Conservation (phyloP, 23 red algal species). For the Gracilaria domingensis region DNA sequence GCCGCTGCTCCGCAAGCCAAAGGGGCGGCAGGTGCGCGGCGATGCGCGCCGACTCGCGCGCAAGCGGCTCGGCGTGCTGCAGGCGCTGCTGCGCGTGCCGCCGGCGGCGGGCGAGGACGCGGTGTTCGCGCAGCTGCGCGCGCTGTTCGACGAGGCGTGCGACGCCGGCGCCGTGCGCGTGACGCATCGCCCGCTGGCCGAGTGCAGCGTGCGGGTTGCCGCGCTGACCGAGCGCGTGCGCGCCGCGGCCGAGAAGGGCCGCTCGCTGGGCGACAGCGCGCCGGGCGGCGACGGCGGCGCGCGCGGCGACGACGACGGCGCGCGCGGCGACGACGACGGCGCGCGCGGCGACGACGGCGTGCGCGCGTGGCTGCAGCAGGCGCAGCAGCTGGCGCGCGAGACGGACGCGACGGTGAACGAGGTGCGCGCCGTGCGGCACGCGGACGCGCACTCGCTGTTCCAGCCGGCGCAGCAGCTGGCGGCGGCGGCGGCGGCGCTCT, state of each 20-base stretch:
- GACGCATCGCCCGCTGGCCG: not conserved
- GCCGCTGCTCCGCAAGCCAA: not conserved
- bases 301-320: not conserved
- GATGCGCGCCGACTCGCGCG: not conserved
- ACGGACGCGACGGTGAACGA: not conserved
- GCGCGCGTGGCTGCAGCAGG: not conserved
- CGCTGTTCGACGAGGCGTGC: not conserved
- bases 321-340: not conserved
- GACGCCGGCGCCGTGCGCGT: not conserved
- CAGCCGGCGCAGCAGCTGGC: not conserved
- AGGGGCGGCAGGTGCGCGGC: not conserved
- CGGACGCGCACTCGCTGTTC: not conserved
- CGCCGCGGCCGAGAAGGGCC: not conserved
- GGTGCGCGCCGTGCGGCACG: not conserved
- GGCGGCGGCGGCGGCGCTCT: not conserved
- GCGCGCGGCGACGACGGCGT: not conserved
- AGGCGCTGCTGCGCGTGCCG: constrained; percentile 3
- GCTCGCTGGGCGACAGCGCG: not conserved
- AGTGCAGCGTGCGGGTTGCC: constrained; percentile 2
- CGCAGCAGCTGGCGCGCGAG: not conserved
- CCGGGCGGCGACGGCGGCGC: not conserved
- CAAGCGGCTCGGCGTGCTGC: not conserved
- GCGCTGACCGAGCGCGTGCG: not conserved
- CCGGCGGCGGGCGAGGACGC: not conserved
- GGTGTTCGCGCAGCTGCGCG: not conserved